These are phyloP conservation scores for Epichloe uncinata DNA, from an alignment of 2,329 filamentous ascomycete species.

Conservation along the genomic window DNA sequence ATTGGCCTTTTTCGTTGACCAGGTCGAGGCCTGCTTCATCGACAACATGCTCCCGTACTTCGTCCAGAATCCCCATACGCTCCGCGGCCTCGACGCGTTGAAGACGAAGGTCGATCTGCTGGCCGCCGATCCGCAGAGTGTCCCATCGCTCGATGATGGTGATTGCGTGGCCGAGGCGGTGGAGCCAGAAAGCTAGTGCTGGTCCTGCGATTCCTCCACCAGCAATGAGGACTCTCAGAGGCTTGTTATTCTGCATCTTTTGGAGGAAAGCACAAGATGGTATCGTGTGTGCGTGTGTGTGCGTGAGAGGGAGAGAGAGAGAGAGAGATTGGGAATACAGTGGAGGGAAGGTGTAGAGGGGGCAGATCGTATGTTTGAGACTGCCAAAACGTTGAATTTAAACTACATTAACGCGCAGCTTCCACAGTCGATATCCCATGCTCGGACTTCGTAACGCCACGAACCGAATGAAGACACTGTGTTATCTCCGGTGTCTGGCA, in stretches of 20 bases:
- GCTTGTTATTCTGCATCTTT: not conserved
- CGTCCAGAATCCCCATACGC: constrained; percentile 25
- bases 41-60: constrained; percentile 23
- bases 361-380: no score
- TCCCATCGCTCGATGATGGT: constrained; percentile 27
- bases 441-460: no score
- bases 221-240: constrained; percentile 13
- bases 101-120: constrained; percentile 32
- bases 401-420: no score
- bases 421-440: no score
- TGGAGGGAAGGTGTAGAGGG: not conserved
- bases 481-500: no score
- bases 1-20: constrained; percentile 26
- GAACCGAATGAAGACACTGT: no score
- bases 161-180: constrained; percentile 16
- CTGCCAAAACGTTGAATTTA: no score
- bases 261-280: not conserved
- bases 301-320: not conserved
- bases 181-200: constrained; percentile 18
- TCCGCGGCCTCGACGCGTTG: constrained; percentile 27
- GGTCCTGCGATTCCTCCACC: constrained; percentile 23
- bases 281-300: not conserved
- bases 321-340: not conserved
- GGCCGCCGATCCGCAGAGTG: constrained; percentile 19
- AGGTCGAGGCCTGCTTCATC: constrained; percentile 36